These are phyloP conservation scores for Alternaria angustiovoidea DNA, from an alignment of 2,329 filamentous ascomycete genomes.

Conservation along the genomic window DNA sequence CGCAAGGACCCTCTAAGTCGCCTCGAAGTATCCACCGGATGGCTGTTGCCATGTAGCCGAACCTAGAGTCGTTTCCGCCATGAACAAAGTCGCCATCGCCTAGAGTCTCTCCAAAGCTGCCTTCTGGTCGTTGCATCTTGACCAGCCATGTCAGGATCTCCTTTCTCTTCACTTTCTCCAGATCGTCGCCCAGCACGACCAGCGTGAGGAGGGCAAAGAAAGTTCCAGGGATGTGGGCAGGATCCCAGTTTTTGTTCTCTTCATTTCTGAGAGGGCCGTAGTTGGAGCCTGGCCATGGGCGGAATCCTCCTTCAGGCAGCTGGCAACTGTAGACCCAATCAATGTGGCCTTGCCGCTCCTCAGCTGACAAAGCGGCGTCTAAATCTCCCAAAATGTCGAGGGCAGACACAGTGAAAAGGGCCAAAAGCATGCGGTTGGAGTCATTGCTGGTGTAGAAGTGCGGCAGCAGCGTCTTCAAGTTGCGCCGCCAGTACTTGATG, in stretches of 20 bases:
- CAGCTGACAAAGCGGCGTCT: constrained; percentile 60
- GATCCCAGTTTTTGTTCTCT: constrained; percentile 69
- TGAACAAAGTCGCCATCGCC: constrained; percentile 68
- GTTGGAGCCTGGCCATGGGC: constrained; percentile 78
- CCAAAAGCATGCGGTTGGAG: constrained; percentile 87
- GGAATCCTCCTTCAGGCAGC: constrained; percentile 86
- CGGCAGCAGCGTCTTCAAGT: constrained; percentile 81
- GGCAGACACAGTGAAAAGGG: constrained; percentile 86
- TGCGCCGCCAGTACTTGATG: constrained; percentile 91
- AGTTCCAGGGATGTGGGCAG: constrained; percentile 85
- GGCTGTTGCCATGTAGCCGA: constrained; percentile 83
- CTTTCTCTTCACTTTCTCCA: constrained; percentile 69
- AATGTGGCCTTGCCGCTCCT: constrained; percentile 65
- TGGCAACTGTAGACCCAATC: constrained; percentile 88
- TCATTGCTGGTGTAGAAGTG: constrained; percentile 86
- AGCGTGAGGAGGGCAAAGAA: constrained; percentile 86
- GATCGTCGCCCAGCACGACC: constrained; percentile 69
- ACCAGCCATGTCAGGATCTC: constrained; percentile 78
- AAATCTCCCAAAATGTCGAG: constrained; percentile 79
- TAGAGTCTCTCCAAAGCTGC: constrained; percentile 88
- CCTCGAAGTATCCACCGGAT: constrained; percentile 84
- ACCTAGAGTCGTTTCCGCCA: constrained; percentile 84
- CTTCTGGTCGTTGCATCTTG: constrained; percentile 79
- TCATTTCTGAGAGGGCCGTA: constrained; percentile 59
- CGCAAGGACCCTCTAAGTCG: constrained; percentile 58